Conservation (phyloP, 176 grass and related monocot species). For the Ananas comosus region DNA sequence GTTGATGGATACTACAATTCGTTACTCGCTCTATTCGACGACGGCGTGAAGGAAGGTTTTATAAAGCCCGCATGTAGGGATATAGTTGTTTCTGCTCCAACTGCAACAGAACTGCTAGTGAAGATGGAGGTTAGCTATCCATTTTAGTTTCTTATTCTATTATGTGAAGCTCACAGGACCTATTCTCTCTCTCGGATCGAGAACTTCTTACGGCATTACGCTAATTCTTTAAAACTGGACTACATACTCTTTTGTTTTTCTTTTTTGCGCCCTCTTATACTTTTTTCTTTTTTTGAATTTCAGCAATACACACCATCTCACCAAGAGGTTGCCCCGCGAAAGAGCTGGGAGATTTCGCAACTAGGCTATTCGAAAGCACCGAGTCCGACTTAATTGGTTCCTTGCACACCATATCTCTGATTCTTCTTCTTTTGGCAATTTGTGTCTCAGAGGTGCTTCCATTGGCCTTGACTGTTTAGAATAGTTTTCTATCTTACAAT, state of each 20-base stretch:
- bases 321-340: slow-evolving; percentile 52
- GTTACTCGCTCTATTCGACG: slow-evolving; percentile 77
- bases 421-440: slow-evolving; percentile 5
- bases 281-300: slow-evolving; percentile 9
- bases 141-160: background rate
- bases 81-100: slow-evolving; percentile 78
- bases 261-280: background rate
- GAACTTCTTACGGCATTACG: background rate
- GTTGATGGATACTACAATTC: slow-evolving; percentile 98
- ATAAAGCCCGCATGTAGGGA: slow-evolving; percentile 72
- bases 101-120: slow-evolving; percentile 54
- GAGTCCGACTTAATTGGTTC: slow-evolving; percentile 25
- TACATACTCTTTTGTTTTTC: background rate
- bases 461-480: slow-evolving; percentile 8
- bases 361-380: slow-evolving; percentile 52
- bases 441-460: slow-evolving; percentile 15
- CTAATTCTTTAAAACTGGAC: background rate
- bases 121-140: slow-evolving; percentile 77
- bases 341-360: slow-evolving; percentile 70
- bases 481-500: slow-evolving; percentile 14
- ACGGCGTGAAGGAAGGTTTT: slow-evolving; percentile 73
- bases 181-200: background rate
- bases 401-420: slow-evolving; percentile 12
- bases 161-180: background rate
- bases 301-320: slow-evolving; percentile 77